Evolutionary conservation across 352 stramenopile species (phyloP).

Genomic region (Globisporangium spiculum): DNA sequence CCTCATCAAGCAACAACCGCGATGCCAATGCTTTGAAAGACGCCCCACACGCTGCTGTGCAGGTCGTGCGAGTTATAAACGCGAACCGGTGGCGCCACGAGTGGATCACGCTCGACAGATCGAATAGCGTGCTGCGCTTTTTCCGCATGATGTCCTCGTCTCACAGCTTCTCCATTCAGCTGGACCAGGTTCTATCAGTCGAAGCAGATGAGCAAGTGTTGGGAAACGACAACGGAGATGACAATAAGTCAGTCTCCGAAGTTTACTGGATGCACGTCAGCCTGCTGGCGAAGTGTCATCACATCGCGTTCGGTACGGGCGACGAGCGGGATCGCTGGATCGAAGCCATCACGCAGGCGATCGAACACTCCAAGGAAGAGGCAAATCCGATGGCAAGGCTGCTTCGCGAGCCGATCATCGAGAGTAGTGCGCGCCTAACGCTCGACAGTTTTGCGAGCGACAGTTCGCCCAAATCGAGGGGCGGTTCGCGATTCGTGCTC

Average conservation of each 20-base stretch:
- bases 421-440: constrained; percentile 17
- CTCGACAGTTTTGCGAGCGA: constrained; percentile 24
- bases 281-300: constrained; percentile 39
- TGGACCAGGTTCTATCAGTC: constrained; percentile 32
- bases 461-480: constrained; percentile 19
- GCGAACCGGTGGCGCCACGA: constrained; percentile 46
- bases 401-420: constrained; percentile 22
- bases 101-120: constrained; percentile 47
- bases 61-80: constrained; percentile 41
- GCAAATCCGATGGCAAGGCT: background rate
- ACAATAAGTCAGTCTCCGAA: background rate
- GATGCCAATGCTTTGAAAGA: constrained; percentile 14
- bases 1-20: background rate
- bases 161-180: constrained; percentile 26
- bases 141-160: constrained; percentile 42
- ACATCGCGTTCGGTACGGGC: constrained; percentile 38
- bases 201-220: constrained; percentile 4
- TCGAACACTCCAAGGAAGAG: constrained; percentile 5
- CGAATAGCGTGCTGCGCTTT: constrained; percentile 35
- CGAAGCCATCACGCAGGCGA: constrained; percentile 18
- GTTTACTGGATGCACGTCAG: constrained; percentile 54
- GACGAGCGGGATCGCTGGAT: constrained; percentile 39
- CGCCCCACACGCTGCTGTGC: constrained; percentile 22
- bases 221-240: background rate
- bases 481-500: constrained; percentile 31